Evolutionary conservation across 75 land plant genomes (phyloP), one percentile per base, ranked within the genome.

Genomic region (Cunninghamia lanceolata): DNA sequence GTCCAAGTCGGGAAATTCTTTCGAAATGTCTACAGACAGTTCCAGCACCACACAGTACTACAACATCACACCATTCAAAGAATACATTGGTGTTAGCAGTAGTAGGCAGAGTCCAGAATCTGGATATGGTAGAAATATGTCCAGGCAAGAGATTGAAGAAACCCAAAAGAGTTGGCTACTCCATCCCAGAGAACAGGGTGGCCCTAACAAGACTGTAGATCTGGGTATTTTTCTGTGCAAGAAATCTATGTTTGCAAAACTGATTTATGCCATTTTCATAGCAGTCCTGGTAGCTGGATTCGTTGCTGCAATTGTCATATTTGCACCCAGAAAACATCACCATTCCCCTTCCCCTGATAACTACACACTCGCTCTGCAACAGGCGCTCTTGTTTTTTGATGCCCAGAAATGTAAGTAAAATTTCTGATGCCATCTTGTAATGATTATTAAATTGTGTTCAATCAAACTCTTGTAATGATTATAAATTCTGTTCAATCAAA

Each of bases 111-210:
- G 68, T 21, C 6, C 68, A 63, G 68, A 63, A 25, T 5, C 9
- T 2, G 68, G 68, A 7, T 63, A 63, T 63, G 68, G 68, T 5
- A 56, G 63, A 4, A 19, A 5, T 1, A 56, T 56, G 63, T 77
- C 80, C 80, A 35, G 14, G 7, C 36, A 10, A 16, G 84, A 82
- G 36, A 52, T 90, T 40, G 93, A 93, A 43, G 96, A 94, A 92
- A 93, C 95, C 35, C 96, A 95, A 85, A 94, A 92, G 92, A 96
- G 98, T 82, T 94, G 96, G 99, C 89, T 97, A 30, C 83, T 96
- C 14, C 98, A 92, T 3, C 94, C 98, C 6, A 71, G 30, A 30
- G 36, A 34, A 10, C 9, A 1, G 4, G 75, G 16, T 9, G 82
- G 71, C 89, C 88, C 91, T 88, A 90, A 91, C 40, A 91, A 90